Base-by-base conservation (phyloP, 1,284 basidiomycete genomes). In the Ganoderma lingzhi region DNA sequence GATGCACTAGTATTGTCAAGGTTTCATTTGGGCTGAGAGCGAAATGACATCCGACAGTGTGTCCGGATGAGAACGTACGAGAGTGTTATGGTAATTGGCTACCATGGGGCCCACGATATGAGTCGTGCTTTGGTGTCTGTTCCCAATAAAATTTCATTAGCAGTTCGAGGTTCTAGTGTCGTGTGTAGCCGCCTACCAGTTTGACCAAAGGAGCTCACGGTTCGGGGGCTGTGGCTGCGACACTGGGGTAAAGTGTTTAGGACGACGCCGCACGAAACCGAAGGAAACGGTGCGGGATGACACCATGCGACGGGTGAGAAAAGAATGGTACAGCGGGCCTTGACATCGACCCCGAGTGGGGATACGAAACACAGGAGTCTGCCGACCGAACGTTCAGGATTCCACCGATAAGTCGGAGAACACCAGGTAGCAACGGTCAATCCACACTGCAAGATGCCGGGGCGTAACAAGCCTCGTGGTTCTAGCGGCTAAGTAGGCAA, bases 11-110 rank as follows among this genome's bases (percentile, higher is more conserved):
- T 41, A 41, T 41, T 56, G 68, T 63, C 68, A 71, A 44, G 67
- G 72, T 73, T 73, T 71, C 70, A 73, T 73, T 70, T 69, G 58
- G 23, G 53, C 70, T 63, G 56, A 66, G 66, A 63, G 60, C 51
- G 69, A 71, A 71, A 59, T 66, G 55, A 59, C 55, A 55, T 14
- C 15, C 53, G 30, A 30, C 51, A 65, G 69, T 59, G 63, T 62
- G 44, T 51, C 45, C 37, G 56, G 48, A 63, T 55, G 62, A 60
- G 53, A 61, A 64, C 42, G 66, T 59, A 48, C 58, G 19, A 42
- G 41, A 41, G 5, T 2, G 28, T 15, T 61, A 17, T 44, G 23
- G 39, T 8, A 28, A 30, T 30, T 41, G 3, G 6, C 15, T 3
- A n/a, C 59, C 19, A 61, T 28, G 23, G 44, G n/a, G 59, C 37